Evolutionary conservation across 805 yeast species (phyloP).

Genomic region (Teunomyces tritomae): DNA sequence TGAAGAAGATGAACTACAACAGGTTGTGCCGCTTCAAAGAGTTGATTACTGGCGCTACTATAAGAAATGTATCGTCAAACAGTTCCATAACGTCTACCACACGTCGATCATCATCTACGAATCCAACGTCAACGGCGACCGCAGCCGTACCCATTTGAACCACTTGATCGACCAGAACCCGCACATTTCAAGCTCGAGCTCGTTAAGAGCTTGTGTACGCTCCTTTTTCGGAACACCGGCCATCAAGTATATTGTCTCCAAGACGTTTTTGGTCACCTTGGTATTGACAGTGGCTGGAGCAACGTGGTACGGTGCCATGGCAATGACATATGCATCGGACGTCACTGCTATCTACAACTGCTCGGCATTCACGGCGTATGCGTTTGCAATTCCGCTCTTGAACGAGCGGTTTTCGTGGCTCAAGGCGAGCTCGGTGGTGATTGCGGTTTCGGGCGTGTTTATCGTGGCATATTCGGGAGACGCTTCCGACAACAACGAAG

Average conservation of each 20-base stretch:
- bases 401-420: slow-evolving; percentile 61
- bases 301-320: slow-evolving; percentile 85
- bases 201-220: slow-evolving; percentile 29
- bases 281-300: slow-evolving; percentile 73
- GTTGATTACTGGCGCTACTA: slow-evolving; percentile 25
- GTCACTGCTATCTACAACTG: slow-evolving; percentile 90
- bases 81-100: slow-evolving; percentile 43
- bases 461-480: slow-evolving; percentile 64
- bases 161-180: slow-evolving; percentile 35
- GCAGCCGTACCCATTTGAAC: slow-evolving; percentile 30
- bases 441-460: slow-evolving; percentile 74
- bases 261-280: slow-evolving; percentile 46
- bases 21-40: slow-evolving; percentile 9
- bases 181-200: slow-evolving; percentile 31
- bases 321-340: slow-evolving; percentile 76
- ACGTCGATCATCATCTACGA: slow-evolving; percentile 43
- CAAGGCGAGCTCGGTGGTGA: slow-evolving; percentile 64
- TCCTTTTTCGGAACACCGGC: slow-evolving; percentile 46
- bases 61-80: slow-evolving; percentile 38
- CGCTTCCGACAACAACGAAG: slow-evolving; percentile 17
- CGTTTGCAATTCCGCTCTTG: slow-evolving; percentile 75
- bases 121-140: slow-evolving; percentile 35
- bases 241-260: slow-evolving; percentile 43
- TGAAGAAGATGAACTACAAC: slow-evolving; percentile 9
- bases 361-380: slow-evolving; percentile 83